Evolutionary conservation across 2,329 filamentous ascomycete species (phyloP), one percentile per base, ranked within the genome.

Genomic region (Sporothrix mexicana): DNA sequence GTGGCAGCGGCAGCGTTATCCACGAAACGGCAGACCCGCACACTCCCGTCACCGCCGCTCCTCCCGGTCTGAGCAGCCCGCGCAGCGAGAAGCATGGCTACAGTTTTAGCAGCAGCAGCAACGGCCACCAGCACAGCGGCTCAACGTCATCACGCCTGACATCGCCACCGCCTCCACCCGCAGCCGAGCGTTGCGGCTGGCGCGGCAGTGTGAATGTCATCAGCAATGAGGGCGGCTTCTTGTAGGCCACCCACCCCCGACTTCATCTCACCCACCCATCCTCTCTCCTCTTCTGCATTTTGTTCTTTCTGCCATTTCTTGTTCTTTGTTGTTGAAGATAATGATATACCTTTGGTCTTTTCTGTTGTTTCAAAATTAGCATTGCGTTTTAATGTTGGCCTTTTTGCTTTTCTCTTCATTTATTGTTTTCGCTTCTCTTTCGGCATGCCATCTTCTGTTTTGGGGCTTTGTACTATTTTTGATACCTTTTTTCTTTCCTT

Each of bases 161-260:
- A 72, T 69, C 53, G 20, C 81, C 73, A 77, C 77, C 78, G 17
- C 77, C 80, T 4, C 77, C 79, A 70, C 77, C 80, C 69, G 77
- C 79, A 47, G 82, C 85, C 20, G 83, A 86, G 72, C 82, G 83
- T 72, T 90, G 87, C 77, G 83, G 84, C 74, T 90, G 88, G 88
- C 85, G 87, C 47, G 84, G 86, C 30, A 88, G 86, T 74, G 84
- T 89, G 43, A 86, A 86, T 43, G 85, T 89, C 13, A 83, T 88
- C 67, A 83, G 83, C 20, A 78, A 79, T 71, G 88, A 90, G 59
- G 86, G 87, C 47, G 86, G 85, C 23, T 88, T 90, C 76, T 77
- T 89, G 53, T 90, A 78, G 85, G 41, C 68, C 53, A 9, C 10
- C 13, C 7, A 36, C 64, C 10, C 9, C 15, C 47, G 41, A 62